Percentiles rank a stretch among this genome's conserved stretches.
Evolutionary conservation across 2,329 filamentous ascomycete genomes (phyloP).

Genomic region (Botryotinia convoluta): DNA sequence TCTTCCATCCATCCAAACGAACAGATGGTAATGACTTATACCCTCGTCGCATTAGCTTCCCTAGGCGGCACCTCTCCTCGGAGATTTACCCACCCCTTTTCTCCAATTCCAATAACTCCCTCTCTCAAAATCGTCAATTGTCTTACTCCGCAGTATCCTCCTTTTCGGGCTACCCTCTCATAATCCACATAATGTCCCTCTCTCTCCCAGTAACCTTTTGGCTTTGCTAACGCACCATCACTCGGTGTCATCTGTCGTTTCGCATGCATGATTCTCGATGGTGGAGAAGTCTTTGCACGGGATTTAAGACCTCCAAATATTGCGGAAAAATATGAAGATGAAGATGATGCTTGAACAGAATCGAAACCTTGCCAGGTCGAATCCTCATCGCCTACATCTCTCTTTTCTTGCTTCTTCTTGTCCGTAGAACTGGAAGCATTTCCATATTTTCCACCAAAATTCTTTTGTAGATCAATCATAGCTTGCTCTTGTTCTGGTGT

Average conservation of each 20-base stretch:
- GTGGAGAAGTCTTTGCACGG: neutral
- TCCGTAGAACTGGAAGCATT: constrained; percentile 7
- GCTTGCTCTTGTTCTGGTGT: constrained; percentile 35
- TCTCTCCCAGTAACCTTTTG: constrained; percentile 30
- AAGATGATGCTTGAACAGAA: neutral
- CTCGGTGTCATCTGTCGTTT: neutral
- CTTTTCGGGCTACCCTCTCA: constrained; percentile 47
- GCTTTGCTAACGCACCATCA: neutral
- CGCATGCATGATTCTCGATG: constrained; percentile 8
- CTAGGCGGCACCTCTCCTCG: constrained; percentile 32
- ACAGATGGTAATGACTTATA: neutral
- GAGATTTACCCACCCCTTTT: constrained; percentile 39
- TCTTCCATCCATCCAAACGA: neutral
- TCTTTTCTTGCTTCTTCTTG: constrained; percentile 26
- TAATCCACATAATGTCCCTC: constrained; percentile 44
- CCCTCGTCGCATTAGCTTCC: neutral
- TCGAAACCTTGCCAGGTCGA: constrained; percentile 11
- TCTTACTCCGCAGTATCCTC: constrained; percentile 55
- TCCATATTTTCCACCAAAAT: constrained; percentile 23
- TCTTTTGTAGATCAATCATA: constrained; percentile 25
- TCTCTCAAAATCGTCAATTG: constrained; percentile 49
- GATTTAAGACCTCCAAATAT: constrained; percentile 17
- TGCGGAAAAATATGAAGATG: neutral
- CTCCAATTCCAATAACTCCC: constrained; percentile 29
- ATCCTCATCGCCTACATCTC: constrained; percentile 8